Evolutionary conservation across 805 yeast species (phyloP).

Genomic region (Teunomyces atbi): DNA sequence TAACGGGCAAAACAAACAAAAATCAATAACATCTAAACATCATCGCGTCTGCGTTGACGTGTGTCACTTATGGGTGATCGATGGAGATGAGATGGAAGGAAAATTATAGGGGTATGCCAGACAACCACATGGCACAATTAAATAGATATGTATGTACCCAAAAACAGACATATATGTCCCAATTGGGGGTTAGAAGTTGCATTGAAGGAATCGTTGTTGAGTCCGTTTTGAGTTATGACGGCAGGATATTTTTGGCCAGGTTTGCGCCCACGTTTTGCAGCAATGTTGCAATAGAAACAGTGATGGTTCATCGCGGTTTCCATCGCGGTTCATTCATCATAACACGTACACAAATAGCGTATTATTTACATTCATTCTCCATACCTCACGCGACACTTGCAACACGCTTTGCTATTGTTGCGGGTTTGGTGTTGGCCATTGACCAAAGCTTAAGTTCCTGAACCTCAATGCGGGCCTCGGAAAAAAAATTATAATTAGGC

Average conservation of each 20-base stretch:
- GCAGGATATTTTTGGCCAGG: not conserved
- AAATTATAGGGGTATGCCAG: not conserved
- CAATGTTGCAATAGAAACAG: not conserved
- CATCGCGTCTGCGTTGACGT: too few relatives aligned
- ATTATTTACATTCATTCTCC: not conserved
- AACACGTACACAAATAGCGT: not conserved
- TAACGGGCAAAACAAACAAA: too few relatives aligned
- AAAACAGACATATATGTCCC: not conserved
- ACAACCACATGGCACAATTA: not conserved
- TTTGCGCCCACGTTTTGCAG: constrained; percentile 1
- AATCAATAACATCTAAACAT: too few relatives aligned
- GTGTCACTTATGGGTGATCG: too few relatives aligned
- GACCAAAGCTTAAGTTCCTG: not conserved
- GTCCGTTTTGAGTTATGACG: not conserved
- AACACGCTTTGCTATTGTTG: not conserved
- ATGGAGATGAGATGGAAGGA: too few relatives aligned
- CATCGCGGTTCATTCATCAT: too few relatives aligned
- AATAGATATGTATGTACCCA: not conserved
- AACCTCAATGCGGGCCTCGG: not conserved
- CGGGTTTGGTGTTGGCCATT: not conserved
- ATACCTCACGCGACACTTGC: not conserved
- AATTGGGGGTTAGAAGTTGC: not conserved
- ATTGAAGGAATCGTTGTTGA: not conserved
- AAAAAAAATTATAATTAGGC: not conserved
- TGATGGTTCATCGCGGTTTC: not conserved